Evolutionary conservation across 2,329 filamentous ascomycete species (phyloP).

Genomic region (Eutypa lata): DNA sequence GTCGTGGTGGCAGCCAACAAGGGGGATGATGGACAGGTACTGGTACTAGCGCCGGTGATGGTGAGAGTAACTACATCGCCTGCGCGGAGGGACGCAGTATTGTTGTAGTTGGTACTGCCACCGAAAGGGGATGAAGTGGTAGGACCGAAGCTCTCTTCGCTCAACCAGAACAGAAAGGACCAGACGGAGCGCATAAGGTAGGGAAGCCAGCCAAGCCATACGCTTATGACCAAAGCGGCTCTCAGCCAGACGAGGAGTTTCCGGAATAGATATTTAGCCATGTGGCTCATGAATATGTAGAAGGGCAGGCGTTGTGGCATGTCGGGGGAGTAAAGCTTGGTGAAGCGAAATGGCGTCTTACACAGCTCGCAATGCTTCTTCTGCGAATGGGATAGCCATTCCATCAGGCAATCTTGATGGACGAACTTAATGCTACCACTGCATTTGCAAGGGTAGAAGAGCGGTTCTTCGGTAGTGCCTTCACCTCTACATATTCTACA

Average conservation of each 20-base stretch:
- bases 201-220: constrained; percentile 87
- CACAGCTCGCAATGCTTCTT: constrained; percentile 99
- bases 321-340: constrained; percentile 90
- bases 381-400: constrained; percentile 97
- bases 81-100: constrained; percentile 18
- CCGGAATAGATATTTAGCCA: constrained; percentile 67
- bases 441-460: constrained; percentile 98
- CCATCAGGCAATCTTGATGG: constrained; percentile 96
- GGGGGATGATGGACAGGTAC: constrained; percentile 37
- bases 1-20: constrained; percentile 36
- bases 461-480: constrained; percentile 73
- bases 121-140: constrained; percentile 20
- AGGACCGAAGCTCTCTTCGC: constrained; percentile 65
- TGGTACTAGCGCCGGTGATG: constrained; percentile 24
- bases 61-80: constrained; percentile 18
- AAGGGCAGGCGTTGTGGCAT: constrained; percentile 86
- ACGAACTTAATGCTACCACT: constrained; percentile 98
- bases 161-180: constrained; percentile 93
- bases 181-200: constrained; percentile 89
- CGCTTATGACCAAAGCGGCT: constrained; percentile 71
- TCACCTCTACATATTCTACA: constrained; percentile 97
- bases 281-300: constrained; percentile 76
- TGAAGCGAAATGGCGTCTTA: constrained; percentile 97
- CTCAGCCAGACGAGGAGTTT: constrained; percentile 77
- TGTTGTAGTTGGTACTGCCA: constrained; percentile 20